Evolutionary conservation across 1,139 yeast species (phyloP).

Genomic region (Yamadazyma songkhlaensis): DNA sequence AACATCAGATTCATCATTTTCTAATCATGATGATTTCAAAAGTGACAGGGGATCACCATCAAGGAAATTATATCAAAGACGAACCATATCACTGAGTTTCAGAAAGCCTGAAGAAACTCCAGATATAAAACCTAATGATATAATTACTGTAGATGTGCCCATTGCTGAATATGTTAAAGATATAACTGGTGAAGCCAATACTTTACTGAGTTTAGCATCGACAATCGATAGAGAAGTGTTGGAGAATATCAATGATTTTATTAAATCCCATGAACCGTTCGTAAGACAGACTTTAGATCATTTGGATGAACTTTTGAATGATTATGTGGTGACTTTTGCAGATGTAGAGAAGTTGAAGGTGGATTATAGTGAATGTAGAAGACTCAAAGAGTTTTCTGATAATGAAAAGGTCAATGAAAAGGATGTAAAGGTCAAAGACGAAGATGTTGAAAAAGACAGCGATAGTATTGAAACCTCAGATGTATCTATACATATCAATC

Average conservation of each 20-base stretch:
- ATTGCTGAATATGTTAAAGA: constrained; percentile 15
- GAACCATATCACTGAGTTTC: constrained; percentile 13
- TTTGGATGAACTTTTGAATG: constrained; percentile 24
- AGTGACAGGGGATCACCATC: constrained; percentile 2
- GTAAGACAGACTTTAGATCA: constrained; percentile 24
- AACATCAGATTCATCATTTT: constrained; percentile 1
- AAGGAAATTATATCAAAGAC: constrained; percentile 4
- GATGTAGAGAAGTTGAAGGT: constrained; percentile 28
- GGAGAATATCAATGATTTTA: constrained; percentile 33
- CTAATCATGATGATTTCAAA: not conserved
- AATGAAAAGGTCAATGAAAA: constrained; percentile 11
- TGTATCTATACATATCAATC: not conserved
- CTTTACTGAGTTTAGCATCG: constrained; percentile 27
- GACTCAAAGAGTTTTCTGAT: constrained; percentile 29
- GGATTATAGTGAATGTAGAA: constrained; percentile 30
- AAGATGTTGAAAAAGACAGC: too few species aligned
- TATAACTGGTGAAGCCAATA: constrained; percentile 23
- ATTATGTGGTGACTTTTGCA: constrained; percentile 24
- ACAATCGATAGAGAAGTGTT: constrained; percentile 36
- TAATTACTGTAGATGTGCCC: constrained; percentile 14
- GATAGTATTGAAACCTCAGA: not conserved
- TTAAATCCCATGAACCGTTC: constrained; percentile 38
- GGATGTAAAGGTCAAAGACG: too few species aligned
- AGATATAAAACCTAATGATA: not conserved
- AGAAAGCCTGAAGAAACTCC: constrained; percentile 5